Conservation (phyloP, 2,329 filamentous ascomycete genomes). For the Cordyceps tenuipes region DNA sequence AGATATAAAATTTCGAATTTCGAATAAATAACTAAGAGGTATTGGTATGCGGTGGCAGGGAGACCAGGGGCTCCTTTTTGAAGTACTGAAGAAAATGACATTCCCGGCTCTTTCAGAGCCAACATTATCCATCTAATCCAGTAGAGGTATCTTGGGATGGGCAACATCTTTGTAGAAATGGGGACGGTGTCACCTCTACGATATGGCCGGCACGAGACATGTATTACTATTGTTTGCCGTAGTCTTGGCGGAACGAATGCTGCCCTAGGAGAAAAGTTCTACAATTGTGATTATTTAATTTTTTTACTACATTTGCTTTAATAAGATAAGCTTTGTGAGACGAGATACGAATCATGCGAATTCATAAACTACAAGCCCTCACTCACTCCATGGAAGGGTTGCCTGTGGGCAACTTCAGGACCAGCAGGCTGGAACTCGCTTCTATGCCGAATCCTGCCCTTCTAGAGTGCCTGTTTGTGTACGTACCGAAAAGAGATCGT, state of each 20-base stretch:
- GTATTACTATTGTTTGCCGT: conserved; percentile 8
- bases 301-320: conserved; percentile 19
- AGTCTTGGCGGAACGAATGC: neutral
- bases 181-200: conserved; percentile 20
- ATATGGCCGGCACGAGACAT: conserved; percentile 20
- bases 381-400: neutral
- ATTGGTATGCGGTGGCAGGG: too few relatives aligned
- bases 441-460: neutral
- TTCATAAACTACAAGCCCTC: neutral
- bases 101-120: conserved; percentile 17
- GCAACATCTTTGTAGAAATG: conserved; percentile 19
- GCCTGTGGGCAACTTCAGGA: neutral
- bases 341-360: conserved; percentile 28
- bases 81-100: conserved; percentile 19
- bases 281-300: conserved; percentile 27
- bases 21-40: too few relatives aligned
- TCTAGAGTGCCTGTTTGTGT: neutral
- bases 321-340: conserved; percentile 21
- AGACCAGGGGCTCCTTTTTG: too few relatives aligned
- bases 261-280: neutral
- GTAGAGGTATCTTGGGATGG: conserved; percentile 17
- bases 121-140: conserved; percentile 19
- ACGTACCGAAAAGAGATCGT: neutral
- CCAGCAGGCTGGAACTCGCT: neutral
- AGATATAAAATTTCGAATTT: too few relatives aligned